Evolutionary conservation across 345 rosid species (phyloP), one percentile per base, ranked within the genome.

Genomic region (Erucastrum elatum): DNA sequence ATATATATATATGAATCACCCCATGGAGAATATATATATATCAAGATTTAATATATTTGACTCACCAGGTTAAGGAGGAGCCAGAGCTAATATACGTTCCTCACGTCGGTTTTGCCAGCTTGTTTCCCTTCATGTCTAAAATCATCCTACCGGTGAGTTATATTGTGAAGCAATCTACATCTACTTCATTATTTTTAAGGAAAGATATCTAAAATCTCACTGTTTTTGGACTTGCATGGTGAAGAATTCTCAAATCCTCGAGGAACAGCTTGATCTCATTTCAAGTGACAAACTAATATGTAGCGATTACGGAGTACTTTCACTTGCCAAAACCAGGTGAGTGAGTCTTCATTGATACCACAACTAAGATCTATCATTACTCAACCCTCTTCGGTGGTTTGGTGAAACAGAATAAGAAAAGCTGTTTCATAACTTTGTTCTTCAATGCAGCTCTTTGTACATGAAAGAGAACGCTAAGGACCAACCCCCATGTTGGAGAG

Each of bases 401-500:
- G 64, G 64, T 59, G 64, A 59, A 21, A 5, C 6, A 9, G 0
- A 27, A 59, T 27, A 11, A 41, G 51, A 41, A 41, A 41, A 41
- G 51, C 51, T 10, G 51, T 3, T 41, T 41, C n/a, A 41, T 41
- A 11, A 4, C 51, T 41, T 41, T 41, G n/a, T 10, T 41, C 51
- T 41, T 60, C 27, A 30, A 10, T 33, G 30, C 83, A 94, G 97
- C 80, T 87, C 97, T 67, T 16, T 91, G 82, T 91, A 92, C 87
- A 94, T 92, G 98, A 89, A 89, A 82, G 87, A 84, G 79, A 94
- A 92, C 81, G 84, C 93, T 11, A 88, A 88, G 82, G 90, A 90
- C 33, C 90, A 94, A 35, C 87, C 98, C 67, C 98, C 98, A 4
- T 94, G 91, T 73, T 94, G 98, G 98, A 90, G 98, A 84, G 97